Evolutionary conservation across 75 land plant species (phyloP), one percentile per base, ranked within the genome.

Genomic region (Pinus taeda): DNA sequence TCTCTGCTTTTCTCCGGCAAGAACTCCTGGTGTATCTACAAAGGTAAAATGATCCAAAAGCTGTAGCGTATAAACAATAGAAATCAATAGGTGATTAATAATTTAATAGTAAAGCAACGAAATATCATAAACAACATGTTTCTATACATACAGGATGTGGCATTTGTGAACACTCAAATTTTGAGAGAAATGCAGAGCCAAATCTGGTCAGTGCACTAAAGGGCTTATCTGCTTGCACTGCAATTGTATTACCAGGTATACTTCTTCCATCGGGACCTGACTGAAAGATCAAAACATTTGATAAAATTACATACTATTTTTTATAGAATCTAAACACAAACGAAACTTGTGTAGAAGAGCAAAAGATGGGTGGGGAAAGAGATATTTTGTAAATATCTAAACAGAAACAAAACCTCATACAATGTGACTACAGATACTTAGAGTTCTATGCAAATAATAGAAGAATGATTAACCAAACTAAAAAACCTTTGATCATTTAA

Each of bases 101-200:
- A 57, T 15, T 1, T 13, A 42, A 4, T 62, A 64, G 36, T 15
- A 11, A 74, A 29, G 73, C 65, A 53, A 64, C 0, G 29, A 29
- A 24, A 59, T 22, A 22, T 64, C 29, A 26, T 24, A 18, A 53
- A 73, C 4, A 13, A 53, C 6, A n/a, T 13, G 20, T 12, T 30
- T 24, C 15, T 39, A 26, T 15, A 79, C 80, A 39, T 81, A 81
- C 82, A 66, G 79, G 82, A 69, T 81, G 71, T 59, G 79, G 72
- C 82, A 81, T 76, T 67, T 81, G 60, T 26, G 82, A 76, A 13
- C 79, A 81, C 57, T 76, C 82, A 76, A 81, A 81, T 45, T 81
- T 81, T 8, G 82, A 81, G 9, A 81, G 74, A 76, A 81, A 81
- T 14, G 79, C 79, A 24, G 82, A 53, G 3, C 82, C 82, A 81